Evolutionary conservation across 768 basidiomycete genomes (phyloP).

Genomic region (Boletus edulis): DNA sequence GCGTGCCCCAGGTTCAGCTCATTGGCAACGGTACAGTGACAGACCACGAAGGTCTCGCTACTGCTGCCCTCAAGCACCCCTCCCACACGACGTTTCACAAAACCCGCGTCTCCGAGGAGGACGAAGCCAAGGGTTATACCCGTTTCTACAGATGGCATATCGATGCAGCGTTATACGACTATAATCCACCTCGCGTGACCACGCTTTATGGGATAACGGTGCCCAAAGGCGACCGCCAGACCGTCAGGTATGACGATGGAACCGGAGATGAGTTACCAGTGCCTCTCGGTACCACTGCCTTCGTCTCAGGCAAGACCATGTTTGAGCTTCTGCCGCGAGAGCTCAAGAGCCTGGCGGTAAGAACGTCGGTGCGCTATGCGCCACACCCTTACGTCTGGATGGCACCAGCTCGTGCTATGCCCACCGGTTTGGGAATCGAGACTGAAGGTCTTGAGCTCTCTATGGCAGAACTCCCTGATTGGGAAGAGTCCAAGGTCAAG

Average conservation of each 20-base stretch:
- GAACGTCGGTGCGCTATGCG: slow-evolving; percentile 71
- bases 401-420: slow-evolving; percentile 66
- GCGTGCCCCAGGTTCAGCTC: slow-evolving; percentile 86
- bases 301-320: slow-evolving; percentile 78
- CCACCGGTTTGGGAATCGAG: slow-evolving; percentile 84
- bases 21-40: slow-evolving; percentile 86
- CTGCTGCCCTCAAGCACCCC: slow-evolving; percentile 81
- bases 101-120: slow-evolving; percentile 66
- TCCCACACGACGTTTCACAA: slow-evolving; percentile 88
- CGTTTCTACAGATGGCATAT: slow-evolving; percentile 93
- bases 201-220: slow-evolving; percentile 79
- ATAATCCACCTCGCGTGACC: slow-evolving; percentile 79
- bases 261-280: slow-evolving; percentile 81
- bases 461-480: slow-evolving; percentile 68
- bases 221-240: slow-evolving; percentile 63
- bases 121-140: slow-evolving; percentile 75
- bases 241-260: slow-evolving; percentile 78
- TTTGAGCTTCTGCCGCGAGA: slow-evolving; percentile 73
- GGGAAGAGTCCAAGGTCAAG: slow-evolving; percentile 78
- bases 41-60: slow-evolving; percentile 76
- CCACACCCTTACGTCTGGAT: slow-evolving; percentile 94
- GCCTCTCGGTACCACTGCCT: slow-evolving; percentile 85
- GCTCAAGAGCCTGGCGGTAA: slow-evolving; percentile 77
- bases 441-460: slow-evolving; percentile 71
- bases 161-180: slow-evolving; percentile 80